Evolutionary conservation across 352 stramenopile genomes (phyloP), one percentile per base, ranked within the genome.

Genomic region (Plasmopara halstedii): DNA sequence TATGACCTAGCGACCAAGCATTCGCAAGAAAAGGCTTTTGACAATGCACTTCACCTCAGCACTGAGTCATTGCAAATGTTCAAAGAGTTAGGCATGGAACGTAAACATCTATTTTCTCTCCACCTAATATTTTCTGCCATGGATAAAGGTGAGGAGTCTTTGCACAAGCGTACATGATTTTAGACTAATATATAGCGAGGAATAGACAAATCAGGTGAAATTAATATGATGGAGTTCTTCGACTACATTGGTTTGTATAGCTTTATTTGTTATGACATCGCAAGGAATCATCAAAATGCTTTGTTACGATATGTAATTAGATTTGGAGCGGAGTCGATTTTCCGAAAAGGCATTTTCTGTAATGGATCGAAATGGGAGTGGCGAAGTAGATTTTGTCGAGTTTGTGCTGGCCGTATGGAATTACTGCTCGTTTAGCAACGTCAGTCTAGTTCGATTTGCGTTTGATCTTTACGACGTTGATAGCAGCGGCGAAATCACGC

Each of bases 371-470:
- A 75, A 88, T 46, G 59, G 66, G 18, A 85, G 68, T 29, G 73
- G 75, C 26, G 67, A 83, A 44, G 68, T 87, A 20, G 70, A 87
- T 55, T 87, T 83, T 37, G 55, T 85, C 35, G 75, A 87, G 53
- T 87, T 85, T 46, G 75, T 88, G 23, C 42, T 85, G 42, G 63
- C 70, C n/a, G 59, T 88, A 46, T 85, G 73, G 75, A 83, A 88
- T 55, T 85, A 85, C 41, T 88, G 75, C 57, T 82, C 72, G n/a
- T 85, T 85, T 49, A 82, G 53, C 27, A 58, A 73, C 35, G 35
- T 60, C 27, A 77, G 66, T 19, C 72, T 88, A 27, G 66, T 85
- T 40, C 64, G 63, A 8, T 89, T 83, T 42, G 70, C 77, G 2
- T 89, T 85, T 42, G 73, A 85, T 49, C 54, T 89, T 6, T 89